phyloP scores from a whole-genome alignment of 2,329 filamentous ascomycete genomes.

The Phaeomoniella chlamydospora region DNA sequence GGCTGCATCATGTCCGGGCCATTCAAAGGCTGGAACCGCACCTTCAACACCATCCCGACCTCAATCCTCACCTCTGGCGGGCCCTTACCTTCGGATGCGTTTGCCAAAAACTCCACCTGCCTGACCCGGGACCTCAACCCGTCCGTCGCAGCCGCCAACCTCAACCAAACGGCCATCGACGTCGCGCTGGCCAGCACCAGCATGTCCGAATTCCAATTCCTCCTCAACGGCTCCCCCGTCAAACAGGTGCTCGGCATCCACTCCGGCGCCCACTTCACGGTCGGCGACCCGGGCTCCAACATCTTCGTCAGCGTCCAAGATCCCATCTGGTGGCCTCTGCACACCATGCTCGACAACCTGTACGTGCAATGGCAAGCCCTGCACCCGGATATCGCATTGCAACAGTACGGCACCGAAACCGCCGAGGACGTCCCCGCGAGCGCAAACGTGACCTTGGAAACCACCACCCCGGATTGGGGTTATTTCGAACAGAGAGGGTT shows the following conservation, averaged over 20 bases:
- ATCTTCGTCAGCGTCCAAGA: conserved; percentile 11
- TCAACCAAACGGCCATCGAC: conserved; percentile 8
- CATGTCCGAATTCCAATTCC: conserved; percentile 19
- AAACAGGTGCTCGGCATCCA: conserved; percentile 10
- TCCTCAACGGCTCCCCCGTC: conserved; percentile 21
- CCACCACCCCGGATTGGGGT: conserved; percentile 8
- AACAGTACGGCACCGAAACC: conserved; percentile 9
- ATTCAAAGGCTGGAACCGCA: conserved; percentile 10
- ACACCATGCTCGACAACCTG: conserved; percentile 11
- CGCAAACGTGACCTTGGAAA: conserved; percentile 10
- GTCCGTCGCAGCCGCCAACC: conserved; percentile 5
- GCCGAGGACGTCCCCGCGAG: conserved; percentile 11
- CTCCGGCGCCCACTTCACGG: conserved; percentile 12
- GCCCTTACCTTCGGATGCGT: conserved; percentile 9
- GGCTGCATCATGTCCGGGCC: conserved; percentile 13
- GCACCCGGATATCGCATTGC: conserved; percentile 8
- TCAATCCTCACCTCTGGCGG: conserved; percentile 7
- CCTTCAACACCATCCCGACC: conserved; percentile 9
- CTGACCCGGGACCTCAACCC: conserved; percentile 13
- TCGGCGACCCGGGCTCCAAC: conserved; percentile 10
- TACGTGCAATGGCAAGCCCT: conserved; percentile 11
- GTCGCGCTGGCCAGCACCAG: conserved; percentile 7
- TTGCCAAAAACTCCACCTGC: conserved; percentile 9
- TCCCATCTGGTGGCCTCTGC: conserved; percentile 12
- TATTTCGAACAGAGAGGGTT: conserved; percentile 7